Base-by-base conservation (phyloP, 225 moss, liverwort and hornwort genomes). In the Lunularia cruciata region DNA sequence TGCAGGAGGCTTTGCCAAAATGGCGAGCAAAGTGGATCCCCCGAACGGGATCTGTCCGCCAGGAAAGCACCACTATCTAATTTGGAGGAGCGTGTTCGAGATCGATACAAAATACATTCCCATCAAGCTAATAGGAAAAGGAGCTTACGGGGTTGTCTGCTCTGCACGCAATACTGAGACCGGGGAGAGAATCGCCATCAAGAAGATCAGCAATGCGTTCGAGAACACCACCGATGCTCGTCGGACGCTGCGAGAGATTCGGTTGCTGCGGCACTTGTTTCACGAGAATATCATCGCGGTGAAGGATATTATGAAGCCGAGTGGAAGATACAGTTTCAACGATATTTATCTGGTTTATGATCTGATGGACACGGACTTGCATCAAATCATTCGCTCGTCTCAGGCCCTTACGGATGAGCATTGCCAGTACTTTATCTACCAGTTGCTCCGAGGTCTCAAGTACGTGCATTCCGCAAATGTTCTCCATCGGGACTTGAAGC, bases 281-380 rank as follows among this genome's bases (percentile, higher is more conserved):
- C 94, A 94, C 51, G 94, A 94, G 76, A 94, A 94, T 63, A 91
- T 94, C 23, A 94, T 94, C 55, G 87, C 86, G 0, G 84, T 91
- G 49, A 94, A 91, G 70, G 94, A 94, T 57, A 91, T 94, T 48
- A 91, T 94, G 91, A 91, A 86, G 72, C 94, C 94, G 2, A 86
- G 87, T 10, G 82, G 86, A 0, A 81, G 80, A 25, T 81, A 79
- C 69, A 77, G 68, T 45, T 94, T 94, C 69, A 94, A 91, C 57
- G 94, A 94, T 58, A 91, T 94, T 13, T 94, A 94, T 73, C 83
- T 89, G 57, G 94, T 91, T 20, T 89, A 94, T 57, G 94, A 94
- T 77, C 91, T 94, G 46, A 94, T 94, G 94, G 94, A 94, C 75
- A 94, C 94, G 16, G 94, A 94, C 51, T 73, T 94, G 71, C 94